phyloP scores from a whole-genome alignment of 129 eudicot genomes.

The Chrysanthemum makinoi region DNA sequence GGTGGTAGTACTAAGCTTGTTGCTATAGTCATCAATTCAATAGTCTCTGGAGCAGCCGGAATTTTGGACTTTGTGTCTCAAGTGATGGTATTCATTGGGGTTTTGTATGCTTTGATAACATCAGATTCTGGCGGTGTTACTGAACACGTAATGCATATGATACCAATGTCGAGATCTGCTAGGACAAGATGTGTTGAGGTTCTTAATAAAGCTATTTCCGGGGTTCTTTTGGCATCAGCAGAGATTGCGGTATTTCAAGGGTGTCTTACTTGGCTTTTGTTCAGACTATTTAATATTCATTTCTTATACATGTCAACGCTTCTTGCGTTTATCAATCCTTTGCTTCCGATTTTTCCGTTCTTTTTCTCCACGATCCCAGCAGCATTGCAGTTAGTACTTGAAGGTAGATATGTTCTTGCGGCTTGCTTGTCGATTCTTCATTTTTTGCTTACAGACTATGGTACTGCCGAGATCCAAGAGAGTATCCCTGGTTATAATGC shows the following conservation, averaged over 20 bases:
- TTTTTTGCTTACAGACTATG: slow-evolving; percentile 75
- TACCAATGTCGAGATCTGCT: slow-evolving; percentile 66
- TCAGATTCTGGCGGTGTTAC: slow-evolving; percentile 95
- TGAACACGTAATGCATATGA: slow-evolving; percentile 73
- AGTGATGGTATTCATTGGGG: slow-evolving; percentile 83
- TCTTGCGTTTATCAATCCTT: slow-evolving; percentile 77
- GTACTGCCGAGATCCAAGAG: slow-evolving; percentile 70
- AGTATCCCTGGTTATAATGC: slow-evolving; percentile 82
- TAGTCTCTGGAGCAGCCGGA: slow-evolving; percentile 90
- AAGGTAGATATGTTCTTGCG: slow-evolving; percentile 75
- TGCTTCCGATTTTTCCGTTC: slow-evolving; percentile 76
- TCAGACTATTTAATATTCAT: slow-evolving; percentile 71
- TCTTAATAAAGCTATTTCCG: slow-evolving; percentile 83
- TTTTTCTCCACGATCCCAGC: slow-evolving; percentile 85
- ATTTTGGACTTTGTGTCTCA: slow-evolving; percentile 77
- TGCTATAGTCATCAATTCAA: slow-evolving; percentile 52
- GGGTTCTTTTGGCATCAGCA: slow-evolving; percentile 81
- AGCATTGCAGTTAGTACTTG: slow-evolving; percentile 69
- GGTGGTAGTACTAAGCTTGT: slow-evolving; percentile 78
- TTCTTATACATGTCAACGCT: slow-evolving; percentile 87
- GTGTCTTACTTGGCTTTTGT: slow-evolving; percentile 91
- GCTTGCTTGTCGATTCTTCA: slow-evolving; percentile 61
- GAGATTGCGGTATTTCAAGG: slow-evolving; percentile 94
- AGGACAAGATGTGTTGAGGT: slow-evolving; percentile 80
- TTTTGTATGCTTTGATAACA: slow-evolving; percentile 79